A percentile compares a stretch with the other conserved stretches of the same genome.
These are phyloP conservation scores for Geum urbanum DNA, from an alignment of 306 rosid genomes.

Conservation along the genomic window DNA sequence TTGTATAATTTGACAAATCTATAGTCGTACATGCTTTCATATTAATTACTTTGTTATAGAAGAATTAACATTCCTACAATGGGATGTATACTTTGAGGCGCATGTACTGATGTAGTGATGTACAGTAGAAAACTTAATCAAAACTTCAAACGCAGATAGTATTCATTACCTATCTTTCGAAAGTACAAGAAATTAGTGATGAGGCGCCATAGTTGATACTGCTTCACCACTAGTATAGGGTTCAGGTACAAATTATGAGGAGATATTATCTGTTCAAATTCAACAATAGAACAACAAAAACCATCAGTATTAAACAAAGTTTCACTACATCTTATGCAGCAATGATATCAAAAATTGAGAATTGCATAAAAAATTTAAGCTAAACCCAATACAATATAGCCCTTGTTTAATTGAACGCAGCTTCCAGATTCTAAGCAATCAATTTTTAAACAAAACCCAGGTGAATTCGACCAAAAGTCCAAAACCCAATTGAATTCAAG, in stretches of 20 bases:
- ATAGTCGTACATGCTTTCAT: slow-evolving; percentile 3
- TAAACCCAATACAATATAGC: slow-evolving; percentile 1
- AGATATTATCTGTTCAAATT: slow-evolving; percentile 71
- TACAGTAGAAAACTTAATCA: too few species aligned
- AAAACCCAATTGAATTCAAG: too few species aligned
- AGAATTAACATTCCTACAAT: neutral
- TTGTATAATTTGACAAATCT: slow-evolving; percentile 20
- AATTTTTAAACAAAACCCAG: slow-evolving; percentile 16
- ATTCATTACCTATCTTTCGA: slow-evolving; percentile 73
- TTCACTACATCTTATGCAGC: slow-evolving; percentile 5
- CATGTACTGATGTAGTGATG: too few species aligned
- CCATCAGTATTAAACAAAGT: slow-evolving; percentile 6
- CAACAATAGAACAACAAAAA: slow-evolving; percentile 1
- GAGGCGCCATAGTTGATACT: slow-evolving; percentile 91
- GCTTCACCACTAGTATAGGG: slow-evolving; percentile 77
- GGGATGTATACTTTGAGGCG: too few species aligned
- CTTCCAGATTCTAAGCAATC: slow-evolving; percentile 5
- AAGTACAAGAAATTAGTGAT: slow-evolving; percentile 88
- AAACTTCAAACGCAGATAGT: neutral
- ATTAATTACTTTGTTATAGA: neutral
- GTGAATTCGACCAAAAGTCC: slow-evolving; percentile 11
- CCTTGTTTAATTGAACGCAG: slow-evolving; percentile 4
- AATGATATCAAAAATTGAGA: neutral
- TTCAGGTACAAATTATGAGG: slow-evolving; percentile 84
- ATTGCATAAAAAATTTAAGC: neutral